phyloP scores from a whole-genome alignment of 2,329 filamentous ascomycete genomes.

The Ophiostoma tasmaniense region DNA sequence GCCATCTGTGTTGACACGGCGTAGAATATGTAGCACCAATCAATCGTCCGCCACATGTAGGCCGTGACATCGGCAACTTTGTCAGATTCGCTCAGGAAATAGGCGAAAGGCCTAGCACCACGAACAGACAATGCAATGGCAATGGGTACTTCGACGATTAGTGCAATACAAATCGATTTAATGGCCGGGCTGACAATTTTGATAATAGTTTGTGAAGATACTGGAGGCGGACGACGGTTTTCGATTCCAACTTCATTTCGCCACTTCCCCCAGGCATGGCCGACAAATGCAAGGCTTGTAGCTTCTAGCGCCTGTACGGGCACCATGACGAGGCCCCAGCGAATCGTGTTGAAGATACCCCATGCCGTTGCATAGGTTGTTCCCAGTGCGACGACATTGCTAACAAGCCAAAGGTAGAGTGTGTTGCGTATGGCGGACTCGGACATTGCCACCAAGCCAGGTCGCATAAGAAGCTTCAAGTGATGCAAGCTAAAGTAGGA shows the following conservation, averaged over 20 bases:
- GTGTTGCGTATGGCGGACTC: slow-evolving; percentile 62
- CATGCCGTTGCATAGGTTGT: slow-evolving; percentile 61
- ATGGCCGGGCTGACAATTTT: slow-evolving; percentile 45
- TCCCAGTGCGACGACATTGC: slow-evolving; percentile 54
- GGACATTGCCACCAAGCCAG: slow-evolving; percentile 50
- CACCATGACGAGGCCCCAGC: slow-evolving; percentile 68
- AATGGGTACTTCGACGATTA: slow-evolving; percentile 52
- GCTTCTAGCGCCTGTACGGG: slow-evolving; percentile 60
- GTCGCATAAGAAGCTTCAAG: slow-evolving; percentile 44
- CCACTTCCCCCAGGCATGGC: slow-evolving; percentile 55
- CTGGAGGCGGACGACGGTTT: not conserved
- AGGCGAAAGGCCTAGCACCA: slow-evolving; percentile 52
- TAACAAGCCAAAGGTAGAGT: slow-evolving; percentile 63
- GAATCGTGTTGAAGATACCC: slow-evolving; percentile 65
- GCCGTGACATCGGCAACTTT: slow-evolving; percentile 52
- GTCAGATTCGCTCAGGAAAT: slow-evolving; percentile 50
- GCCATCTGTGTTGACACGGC: slow-evolving; percentile 57
- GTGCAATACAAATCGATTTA: slow-evolving; percentile 42
- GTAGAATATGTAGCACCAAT: slow-evolving; percentile 64
- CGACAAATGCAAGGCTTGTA: slow-evolving; percentile 53
- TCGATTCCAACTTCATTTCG: slow-evolving; percentile 25
- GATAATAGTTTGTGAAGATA: not conserved
- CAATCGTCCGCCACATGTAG: slow-evolving; percentile 56
- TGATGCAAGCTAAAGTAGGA: slow-evolving; percentile 33
- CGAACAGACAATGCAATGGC: slow-evolving; percentile 53